These are phyloP conservation scores for Collariella sp. DNA, from an alignment of 495 filamentous ascomycete species.

Conservation along the genomic window DNA sequence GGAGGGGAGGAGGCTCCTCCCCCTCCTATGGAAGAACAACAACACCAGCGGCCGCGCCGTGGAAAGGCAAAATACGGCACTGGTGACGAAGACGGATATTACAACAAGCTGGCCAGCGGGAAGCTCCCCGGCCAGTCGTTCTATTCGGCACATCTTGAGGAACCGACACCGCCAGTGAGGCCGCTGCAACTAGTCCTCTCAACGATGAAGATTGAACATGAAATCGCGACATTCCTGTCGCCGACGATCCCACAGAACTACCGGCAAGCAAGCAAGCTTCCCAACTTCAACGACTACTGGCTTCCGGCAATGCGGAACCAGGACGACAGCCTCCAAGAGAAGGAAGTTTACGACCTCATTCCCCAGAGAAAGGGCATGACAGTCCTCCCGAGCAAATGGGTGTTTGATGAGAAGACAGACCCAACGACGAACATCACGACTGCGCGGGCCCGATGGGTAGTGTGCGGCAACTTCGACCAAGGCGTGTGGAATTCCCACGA, in stretches of 20 bases:
- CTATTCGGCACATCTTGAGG: no score
- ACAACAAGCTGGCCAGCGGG: no score
- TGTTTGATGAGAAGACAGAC: slow-evolving; percentile 2
- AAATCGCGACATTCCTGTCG: slow-evolving; percentile 23
- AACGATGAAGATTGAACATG: not conserved
- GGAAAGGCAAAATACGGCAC: no score
- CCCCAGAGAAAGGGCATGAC: not conserved
- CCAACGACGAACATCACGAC: not conserved
- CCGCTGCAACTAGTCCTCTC: no score
- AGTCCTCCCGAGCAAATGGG: not conserved
- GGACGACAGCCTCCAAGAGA: not conserved
- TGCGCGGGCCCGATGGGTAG: not conserved
- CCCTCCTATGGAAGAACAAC: no score
- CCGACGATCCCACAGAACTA: slow-evolving; percentile 20
- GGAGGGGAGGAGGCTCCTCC: no score
- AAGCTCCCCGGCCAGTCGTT: no score
- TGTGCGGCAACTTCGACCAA: slow-evolving; percentile 3
- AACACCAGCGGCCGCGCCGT: no score
- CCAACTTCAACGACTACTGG: not conserved
- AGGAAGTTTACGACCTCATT: not conserved
- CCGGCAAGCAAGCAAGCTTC: not conserved
- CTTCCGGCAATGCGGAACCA: not conserved
- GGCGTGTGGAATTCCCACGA: not conserved
- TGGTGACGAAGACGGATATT: no score
- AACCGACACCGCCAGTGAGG: no score